A percentile compares a stretch with the other conserved stretches of the same genome.
Evolutionary conservation across 768 basidiomycete species (phyloP).

Genomic region (Gloeopeniophorella convolvens): DNA sequence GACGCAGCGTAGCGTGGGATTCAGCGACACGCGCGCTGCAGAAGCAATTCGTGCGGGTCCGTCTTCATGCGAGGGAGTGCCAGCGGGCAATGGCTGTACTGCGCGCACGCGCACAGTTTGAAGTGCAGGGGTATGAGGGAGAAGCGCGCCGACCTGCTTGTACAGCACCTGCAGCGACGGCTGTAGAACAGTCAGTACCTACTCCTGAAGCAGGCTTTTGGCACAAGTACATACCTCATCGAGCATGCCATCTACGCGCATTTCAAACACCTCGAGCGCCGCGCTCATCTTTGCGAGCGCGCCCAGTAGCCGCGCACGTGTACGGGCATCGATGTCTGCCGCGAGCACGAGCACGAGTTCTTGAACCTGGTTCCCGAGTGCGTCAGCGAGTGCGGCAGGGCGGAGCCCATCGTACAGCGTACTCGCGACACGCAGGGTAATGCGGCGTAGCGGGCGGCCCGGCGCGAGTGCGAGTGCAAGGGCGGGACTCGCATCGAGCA

Average conservation of each 20-base stretch:
- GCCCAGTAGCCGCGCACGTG: conserved; percentile 28
- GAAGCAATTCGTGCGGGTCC: conserved; percentile 25
- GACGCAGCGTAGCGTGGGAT: conserved; percentile 22
- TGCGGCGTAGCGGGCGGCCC: conserved; percentile 24
- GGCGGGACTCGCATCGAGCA: conserved; percentile 23
- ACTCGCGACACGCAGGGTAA: conserved; percentile 24
- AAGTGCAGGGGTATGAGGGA: conserved; percentile 27
- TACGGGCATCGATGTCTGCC: conserved; percentile 27
- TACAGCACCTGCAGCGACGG: conserved; percentile 24
- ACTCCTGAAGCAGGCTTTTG: no score
- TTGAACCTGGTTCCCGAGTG: conserved; percentile 21
- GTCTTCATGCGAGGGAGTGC: conserved; percentile 31
- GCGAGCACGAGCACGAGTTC: conserved; percentile 18
- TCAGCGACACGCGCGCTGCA: conserved; percentile 24
- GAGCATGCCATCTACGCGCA: conserved; percentile 23
- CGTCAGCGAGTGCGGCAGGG: conserved; percentile 27
- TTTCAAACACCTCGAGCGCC: conserved; percentile 24
- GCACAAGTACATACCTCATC: conserved; percentile 26
- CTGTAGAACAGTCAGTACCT: not conserved
- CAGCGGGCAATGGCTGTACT: conserved; percentile 34
- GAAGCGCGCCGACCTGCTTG: conserved; percentile 24
- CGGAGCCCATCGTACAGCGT: conserved; percentile 32
- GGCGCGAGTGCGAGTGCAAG: conserved; percentile 25
- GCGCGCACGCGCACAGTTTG: conserved; percentile 28
- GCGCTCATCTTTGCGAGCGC: conserved; percentile 27